A percentile compares a stretch with the other conserved stretches of the same genome.
These are phyloP conservation scores for Monosiga brevicollis DNA, from an alignment of 78 protist species.

Conservation along the genomic window DNA sequence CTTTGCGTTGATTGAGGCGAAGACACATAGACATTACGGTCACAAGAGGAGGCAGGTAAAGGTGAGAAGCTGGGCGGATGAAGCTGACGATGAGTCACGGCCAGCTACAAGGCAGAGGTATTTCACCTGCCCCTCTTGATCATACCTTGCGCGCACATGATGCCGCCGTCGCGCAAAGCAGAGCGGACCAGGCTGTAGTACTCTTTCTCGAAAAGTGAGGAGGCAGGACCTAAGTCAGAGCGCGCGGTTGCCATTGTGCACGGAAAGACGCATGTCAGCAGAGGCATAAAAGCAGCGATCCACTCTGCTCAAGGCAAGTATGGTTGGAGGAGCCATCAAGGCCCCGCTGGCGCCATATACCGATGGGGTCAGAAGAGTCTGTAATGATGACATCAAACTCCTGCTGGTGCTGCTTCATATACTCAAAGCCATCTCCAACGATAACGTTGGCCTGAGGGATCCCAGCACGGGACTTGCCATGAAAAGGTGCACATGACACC, in stretches of 20 bases:
- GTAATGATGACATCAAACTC: slow-evolving; percentile 88
- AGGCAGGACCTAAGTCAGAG: slow-evolving; percentile 79
- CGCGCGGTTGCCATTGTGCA: too few relatives aligned
- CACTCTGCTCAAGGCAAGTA: too few relatives aligned
- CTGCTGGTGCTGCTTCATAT: slow-evolving; percentile 39
- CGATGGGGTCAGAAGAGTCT: slow-evolving; percentile 90
- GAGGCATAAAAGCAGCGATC: slow-evolving; percentile 6
- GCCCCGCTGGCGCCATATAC: too few relatives aligned
- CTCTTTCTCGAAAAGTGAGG: slow-evolving; percentile 56
- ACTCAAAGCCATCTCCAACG: slow-evolving; percentile 84
- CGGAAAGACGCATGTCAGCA: background rate
- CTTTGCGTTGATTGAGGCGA: too few relatives aligned
- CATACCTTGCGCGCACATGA: slow-evolving; percentile 67
- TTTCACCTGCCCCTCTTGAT: too few relatives aligned
- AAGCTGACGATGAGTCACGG: too few relatives aligned
- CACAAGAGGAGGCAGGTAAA: too few relatives aligned
- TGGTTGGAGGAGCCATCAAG: too few relatives aligned
- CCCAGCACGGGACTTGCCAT: background rate
- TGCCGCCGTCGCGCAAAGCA: slow-evolving; percentile 71
- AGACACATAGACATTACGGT: too few relatives aligned
- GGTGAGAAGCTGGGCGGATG: too few relatives aligned
- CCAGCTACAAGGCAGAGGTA: too few relatives aligned
- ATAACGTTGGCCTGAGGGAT: background rate
- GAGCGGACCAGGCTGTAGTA: slow-evolving; percentile 46
- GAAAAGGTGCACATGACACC: slow-evolving; percentile 12